Conservation (phyloP, 495 filamentous ascomycete genomes). For the Saxophila tyrrhenica region DNA sequence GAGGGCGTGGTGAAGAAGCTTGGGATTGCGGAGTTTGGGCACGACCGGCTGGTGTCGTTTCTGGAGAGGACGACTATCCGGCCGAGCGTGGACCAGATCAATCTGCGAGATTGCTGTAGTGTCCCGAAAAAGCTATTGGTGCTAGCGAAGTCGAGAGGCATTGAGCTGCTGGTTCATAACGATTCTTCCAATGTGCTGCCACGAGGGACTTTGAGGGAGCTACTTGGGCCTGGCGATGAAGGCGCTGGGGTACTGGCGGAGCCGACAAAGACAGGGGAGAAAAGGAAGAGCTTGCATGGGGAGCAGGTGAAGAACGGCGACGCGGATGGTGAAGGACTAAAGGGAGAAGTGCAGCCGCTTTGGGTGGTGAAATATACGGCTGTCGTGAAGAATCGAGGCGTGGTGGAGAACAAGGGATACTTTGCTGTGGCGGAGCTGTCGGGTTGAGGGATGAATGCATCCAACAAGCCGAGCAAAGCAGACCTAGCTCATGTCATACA, state of each 20-base stretch:
- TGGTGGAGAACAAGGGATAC: constrained; percentile 97
- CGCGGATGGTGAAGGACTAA: constrained; percentile 30
- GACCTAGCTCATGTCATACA: too few species aligned
- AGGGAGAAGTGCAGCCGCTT: constrained; percentile 67
- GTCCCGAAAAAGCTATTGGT: constrained; percentile 80
- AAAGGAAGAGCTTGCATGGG: constrained; percentile 18
- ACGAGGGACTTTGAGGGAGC: constrained; percentile 66
- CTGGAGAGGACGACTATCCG: constrained; percentile 54
- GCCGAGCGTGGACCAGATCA: constrained; percentile 90
- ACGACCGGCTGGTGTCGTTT: constrained; percentile 60
- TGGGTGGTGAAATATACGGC: constrained; percentile 99
- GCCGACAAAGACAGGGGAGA: constrained; percentile 21
- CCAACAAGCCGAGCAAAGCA: neutral
- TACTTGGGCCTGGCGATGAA: constrained; percentile 48
- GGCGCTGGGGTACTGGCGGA: constrained; percentile 29
- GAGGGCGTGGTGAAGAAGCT: constrained; percentile 60
- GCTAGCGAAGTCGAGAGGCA: constrained; percentile 70
- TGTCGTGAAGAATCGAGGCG: constrained; percentile 89
- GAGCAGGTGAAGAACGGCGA: constrained; percentile 9
- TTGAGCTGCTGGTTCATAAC: constrained; percentile 87
- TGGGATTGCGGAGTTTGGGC: constrained; percentile 85
- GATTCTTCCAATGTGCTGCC: constrained; percentile 89
- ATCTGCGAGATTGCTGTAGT: constrained; percentile 90
- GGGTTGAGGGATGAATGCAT: neutral
- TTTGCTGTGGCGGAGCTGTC: constrained; percentile 69